phyloP scores from a whole-genome alignment of 331 rosid genomes.

The Phaseolus coccineus region DNA sequence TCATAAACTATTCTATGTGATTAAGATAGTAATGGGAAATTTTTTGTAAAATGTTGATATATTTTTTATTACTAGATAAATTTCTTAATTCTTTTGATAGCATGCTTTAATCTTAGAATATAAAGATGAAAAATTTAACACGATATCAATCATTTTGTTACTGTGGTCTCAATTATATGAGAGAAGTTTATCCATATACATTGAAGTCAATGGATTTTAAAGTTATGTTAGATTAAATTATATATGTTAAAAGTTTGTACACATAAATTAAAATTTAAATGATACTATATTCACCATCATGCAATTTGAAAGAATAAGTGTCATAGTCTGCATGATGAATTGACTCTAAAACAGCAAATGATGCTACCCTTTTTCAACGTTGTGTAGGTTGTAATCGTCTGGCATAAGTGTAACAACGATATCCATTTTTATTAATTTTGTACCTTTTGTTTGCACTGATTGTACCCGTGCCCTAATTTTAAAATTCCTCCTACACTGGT shows the following conservation, averaged over 20 bases:
- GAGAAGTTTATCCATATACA: background rate
- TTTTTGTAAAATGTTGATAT: too few species aligned
- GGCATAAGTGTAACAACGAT: background rate
- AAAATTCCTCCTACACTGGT: background rate
- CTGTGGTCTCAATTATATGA: background rate
- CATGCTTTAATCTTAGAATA: background rate
- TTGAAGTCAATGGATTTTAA: background rate
- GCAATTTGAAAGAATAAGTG: conserved; percentile 28
- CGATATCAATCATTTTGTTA: background rate
- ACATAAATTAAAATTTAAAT: background rate
- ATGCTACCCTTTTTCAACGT: conserved; percentile 51
- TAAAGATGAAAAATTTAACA: background rate
- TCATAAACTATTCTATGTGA: too few species aligned
- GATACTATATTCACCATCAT: background rate
- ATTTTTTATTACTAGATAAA: too few species aligned
- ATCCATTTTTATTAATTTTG: background rate
- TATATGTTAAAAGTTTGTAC: background rate
- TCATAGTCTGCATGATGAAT: conserved; percentile 38
- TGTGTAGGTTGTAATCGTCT: conserved; percentile 21
- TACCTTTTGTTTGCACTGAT: conserved; percentile 5
- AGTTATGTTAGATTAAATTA: background rate
- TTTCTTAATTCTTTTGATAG: too few species aligned
- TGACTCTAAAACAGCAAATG: conserved; percentile 43
- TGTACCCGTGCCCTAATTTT: background rate
- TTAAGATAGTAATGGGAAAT: too few species aligned